These are phyloP conservation scores for Knufia fluminis DNA, from an alignment of 2,329 filamentous ascomycete genomes.

Conservation along the genomic window DNA sequence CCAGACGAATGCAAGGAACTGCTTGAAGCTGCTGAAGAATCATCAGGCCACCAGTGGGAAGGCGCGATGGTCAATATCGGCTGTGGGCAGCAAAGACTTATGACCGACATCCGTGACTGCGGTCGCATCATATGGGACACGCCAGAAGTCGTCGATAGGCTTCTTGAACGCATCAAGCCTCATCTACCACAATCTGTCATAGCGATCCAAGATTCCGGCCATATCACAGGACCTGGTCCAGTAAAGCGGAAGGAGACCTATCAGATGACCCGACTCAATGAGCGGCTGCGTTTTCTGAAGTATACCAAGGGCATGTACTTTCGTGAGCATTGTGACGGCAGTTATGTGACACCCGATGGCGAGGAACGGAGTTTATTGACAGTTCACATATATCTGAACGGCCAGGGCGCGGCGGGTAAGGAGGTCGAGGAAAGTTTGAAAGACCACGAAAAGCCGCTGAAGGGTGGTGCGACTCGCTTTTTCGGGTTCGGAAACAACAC, in stretches of 20 bases:
- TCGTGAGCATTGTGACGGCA: conserved; percentile 58
- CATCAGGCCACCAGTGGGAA: conserved; percentile 46
- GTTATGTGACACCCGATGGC: conserved; percentile 49
- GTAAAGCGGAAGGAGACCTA: conserved; percentile 33
- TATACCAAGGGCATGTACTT: conserved; percentile 68
- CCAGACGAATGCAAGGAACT: conserved; percentile 54
- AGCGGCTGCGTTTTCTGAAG: conserved; percentile 65
- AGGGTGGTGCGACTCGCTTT: conserved; percentile 49
- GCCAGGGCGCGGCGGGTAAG: conserved; percentile 31
- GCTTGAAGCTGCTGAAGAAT: conserved; percentile 42
- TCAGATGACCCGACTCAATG: conserved; percentile 48
- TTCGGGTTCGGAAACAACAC: conserved; percentile 26
- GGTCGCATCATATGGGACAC: conserved; percentile 71
- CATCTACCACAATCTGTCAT: conserved; percentile 38
- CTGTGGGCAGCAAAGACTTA: conserved; percentile 48
- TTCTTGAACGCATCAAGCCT: conserved; percentile 50
- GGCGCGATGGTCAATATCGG: conserved; percentile 62
- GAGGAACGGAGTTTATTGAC: conserved; percentile 45
- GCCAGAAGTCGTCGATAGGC: conserved; percentile 49
- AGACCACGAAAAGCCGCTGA: conserved; percentile 27
- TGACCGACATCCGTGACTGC: conserved; percentile 54
- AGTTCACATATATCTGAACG: conserved; percentile 48
- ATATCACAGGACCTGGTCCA: conserved; percentile 39
- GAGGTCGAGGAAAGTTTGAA: conserved; percentile 6
- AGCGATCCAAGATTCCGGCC: conserved; percentile 27